A percentile compares a stretch with the other conserved stretches of the same genome.
phyloP scores from a whole-genome alignment of 768 basidiomycete genomes.

The Naganishia vaughanmartiniae region DNA sequence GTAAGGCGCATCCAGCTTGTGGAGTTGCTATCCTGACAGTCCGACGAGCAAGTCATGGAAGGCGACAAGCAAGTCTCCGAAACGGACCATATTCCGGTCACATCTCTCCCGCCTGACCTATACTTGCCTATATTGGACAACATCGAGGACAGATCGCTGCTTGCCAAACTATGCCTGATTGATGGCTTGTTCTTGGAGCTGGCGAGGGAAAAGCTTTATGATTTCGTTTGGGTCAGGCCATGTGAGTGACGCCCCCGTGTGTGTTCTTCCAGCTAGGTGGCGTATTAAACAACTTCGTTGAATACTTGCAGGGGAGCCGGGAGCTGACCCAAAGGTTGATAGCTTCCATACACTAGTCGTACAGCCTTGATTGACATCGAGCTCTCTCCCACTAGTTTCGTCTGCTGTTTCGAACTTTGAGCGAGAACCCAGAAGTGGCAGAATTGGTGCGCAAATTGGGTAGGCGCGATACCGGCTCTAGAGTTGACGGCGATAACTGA shows the following conservation, averaged over 20 bases:
- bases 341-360: neutral
- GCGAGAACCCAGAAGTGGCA: slow-evolving; percentile 11
- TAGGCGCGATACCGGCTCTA: neutral
- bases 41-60: neutral
- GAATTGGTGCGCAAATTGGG: slow-evolving; percentile 21
- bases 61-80: neutral
- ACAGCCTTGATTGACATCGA: neutral
- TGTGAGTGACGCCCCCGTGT: slow-evolving; percentile 21
- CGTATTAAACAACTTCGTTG: neutral
- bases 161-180: slow-evolving; percentile 18
- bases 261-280: too few relatives aligned
- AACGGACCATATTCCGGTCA: neutral
- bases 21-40: too few relatives aligned
- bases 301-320: slow-evolving; percentile 11
- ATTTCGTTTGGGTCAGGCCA: slow-evolving; percentile 27
- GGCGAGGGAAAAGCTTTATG: slow-evolving; percentile 28
- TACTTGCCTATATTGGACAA: slow-evolving; percentile 25
- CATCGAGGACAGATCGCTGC: neutral
- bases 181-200: slow-evolving; percentile 29
- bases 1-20: too few relatives aligned
- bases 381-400: slow-evolving; percentile 6
- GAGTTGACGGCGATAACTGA: neutral
- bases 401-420: slow-evolving; percentile 22
- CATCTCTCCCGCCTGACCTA: slow-evolving; percentile 17
- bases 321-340: slow-evolving; percentile 13